Evolutionary conservation across 2,329 filamentous ascomycete species (phyloP).

Genomic region (Ophiocordyceps robertsii): DNA sequence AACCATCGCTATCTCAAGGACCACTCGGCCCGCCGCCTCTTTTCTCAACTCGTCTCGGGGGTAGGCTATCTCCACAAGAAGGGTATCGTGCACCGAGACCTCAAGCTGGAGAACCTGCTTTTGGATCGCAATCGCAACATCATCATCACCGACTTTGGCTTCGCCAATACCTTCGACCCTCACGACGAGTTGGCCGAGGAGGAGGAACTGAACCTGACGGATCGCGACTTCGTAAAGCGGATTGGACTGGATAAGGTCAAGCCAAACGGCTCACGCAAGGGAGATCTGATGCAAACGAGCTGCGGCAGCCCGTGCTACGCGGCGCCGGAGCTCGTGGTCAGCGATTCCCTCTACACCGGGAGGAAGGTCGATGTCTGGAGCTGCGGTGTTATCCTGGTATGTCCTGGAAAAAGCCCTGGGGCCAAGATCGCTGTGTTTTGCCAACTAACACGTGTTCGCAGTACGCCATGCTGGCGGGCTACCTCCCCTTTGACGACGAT

Average conservation of each 20-base stretch:
- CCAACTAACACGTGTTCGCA: conserved; percentile 23
- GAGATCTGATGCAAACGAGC: conserved; percentile 97
- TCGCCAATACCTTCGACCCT: conserved; percentile 93
- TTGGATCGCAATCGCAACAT: conserved; percentile 96
- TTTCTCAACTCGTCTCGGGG: conserved; percentile 89
- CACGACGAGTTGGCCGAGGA: conserved; percentile 79
- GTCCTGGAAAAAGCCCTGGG: conserved; percentile 19
- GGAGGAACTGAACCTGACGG: conserved; percentile 73
- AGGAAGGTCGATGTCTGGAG: conserved; percentile 99
- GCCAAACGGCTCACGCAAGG: conserved; percentile 62
- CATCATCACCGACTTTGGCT: conserved; percentile 98
- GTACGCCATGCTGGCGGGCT: conserved; percentile 98
- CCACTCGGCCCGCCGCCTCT: conserved; percentile 74
- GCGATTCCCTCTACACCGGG: conserved; percentile 92
- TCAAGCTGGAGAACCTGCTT: conserved; percentile 92
- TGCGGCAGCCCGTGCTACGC: conserved; percentile 98
- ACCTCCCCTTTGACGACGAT: conserved; percentile 95
- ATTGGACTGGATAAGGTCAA: conserved; percentile 73
- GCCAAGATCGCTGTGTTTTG: not conserved
- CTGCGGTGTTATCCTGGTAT: conserved; percentile 92
- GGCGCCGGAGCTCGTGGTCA: conserved; percentile 91
- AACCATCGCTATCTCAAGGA: conserved; percentile 96
- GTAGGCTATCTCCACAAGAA: conserved; percentile 98
- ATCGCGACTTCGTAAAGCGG: conserved; percentile 78
- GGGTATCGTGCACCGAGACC: conserved; percentile 91